Evolutionary conservation across 495 filamentous ascomycete genomes (phyloP), one percentile per base, ranked within the genome.

Genomic region (Neurospora pannonica): DNA sequence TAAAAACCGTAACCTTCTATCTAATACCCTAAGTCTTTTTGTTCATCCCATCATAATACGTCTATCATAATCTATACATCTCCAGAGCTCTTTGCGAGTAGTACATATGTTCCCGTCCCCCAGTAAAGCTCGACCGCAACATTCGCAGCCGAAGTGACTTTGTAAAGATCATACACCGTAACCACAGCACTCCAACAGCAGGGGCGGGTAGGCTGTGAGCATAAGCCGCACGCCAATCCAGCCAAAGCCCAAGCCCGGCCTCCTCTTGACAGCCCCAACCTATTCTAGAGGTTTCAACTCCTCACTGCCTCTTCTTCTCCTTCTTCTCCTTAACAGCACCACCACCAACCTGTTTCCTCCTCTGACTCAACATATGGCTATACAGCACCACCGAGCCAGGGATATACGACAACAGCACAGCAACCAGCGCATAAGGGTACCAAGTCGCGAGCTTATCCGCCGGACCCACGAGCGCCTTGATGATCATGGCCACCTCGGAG

Each of bases 311-410:
- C 54, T 82, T 78, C 78, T 83, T 85, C 73, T 75, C 79, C 73
- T 80, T 77, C 39, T 77, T 62, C 5, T 21, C 46, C 1, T 21
- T 10, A 21, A 10, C 21, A 54, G 70, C 83, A 78, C 78, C 77
- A 85, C 86, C 84, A 92, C 87, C 74, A 91, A 82, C 73, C 70
- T 82, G 88, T 89, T 92, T 97, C 71, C 90, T 86, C 75, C 95
- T 86, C 87, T 98, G 97, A 67, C 86, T 84, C 82, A 98, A 92
- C 96, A 99, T 98, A 83, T 98, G 92, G 31, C 92, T 92, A 79
- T 94, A 98, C 73, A 98, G 86, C 71, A 97, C 88, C 77, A 94
- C 95, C 31, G 92, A 91, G 28, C 94, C 95, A 95, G 94, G 95
- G 62, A 95, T 87, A 84, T 97, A 98, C 40, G 91, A 86, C 38